A percentile compares a stretch with the other conserved stretches of the same genome.
Evolutionary conservation across 2,329 filamentous ascomycete genomes (phyloP).

Genomic region (Hymenoscyphus fructigenus): DNA sequence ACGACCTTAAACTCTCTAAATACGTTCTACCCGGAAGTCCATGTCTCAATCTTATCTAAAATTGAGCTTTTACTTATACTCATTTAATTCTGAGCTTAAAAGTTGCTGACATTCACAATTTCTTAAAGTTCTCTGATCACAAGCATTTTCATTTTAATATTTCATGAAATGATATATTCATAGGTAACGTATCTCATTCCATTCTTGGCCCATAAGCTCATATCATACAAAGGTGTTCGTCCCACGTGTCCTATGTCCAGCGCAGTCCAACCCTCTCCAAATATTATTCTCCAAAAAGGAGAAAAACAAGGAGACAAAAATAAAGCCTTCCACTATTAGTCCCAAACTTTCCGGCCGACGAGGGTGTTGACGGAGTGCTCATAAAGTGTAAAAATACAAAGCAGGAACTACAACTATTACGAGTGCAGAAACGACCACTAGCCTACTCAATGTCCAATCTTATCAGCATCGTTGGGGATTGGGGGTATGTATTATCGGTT

Average conservation of each 20-base stretch:
- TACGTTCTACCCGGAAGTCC: too few species aligned
- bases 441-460: constrained; percentile 25
- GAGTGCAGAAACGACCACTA: constrained; percentile 28
- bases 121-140: neutral
- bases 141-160: neutral
- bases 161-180: neutral
- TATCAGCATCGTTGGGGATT: constrained; percentile 24
- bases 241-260: neutral
- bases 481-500: neutral
- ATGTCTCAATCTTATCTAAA: too few species aligned
- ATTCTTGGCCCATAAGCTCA: constrained; percentile 1
- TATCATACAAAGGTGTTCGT: constrained; percentile 1
- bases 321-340: neutral
- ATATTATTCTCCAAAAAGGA: neutral
- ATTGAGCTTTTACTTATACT: too few species aligned
- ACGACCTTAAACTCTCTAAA: too few species aligned
- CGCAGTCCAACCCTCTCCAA: neutral
- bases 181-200: neutral
- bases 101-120: neutral
- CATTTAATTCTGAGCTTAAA: neutral
- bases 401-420: constrained; percentile 27
- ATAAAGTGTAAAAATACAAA: constrained; percentile 27
- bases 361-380: neutral
- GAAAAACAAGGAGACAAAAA: neutral
- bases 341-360: neutral